Base-by-base conservation (phyloP, 257 asterid genomes). In the Nicotiana undulata region DNA sequence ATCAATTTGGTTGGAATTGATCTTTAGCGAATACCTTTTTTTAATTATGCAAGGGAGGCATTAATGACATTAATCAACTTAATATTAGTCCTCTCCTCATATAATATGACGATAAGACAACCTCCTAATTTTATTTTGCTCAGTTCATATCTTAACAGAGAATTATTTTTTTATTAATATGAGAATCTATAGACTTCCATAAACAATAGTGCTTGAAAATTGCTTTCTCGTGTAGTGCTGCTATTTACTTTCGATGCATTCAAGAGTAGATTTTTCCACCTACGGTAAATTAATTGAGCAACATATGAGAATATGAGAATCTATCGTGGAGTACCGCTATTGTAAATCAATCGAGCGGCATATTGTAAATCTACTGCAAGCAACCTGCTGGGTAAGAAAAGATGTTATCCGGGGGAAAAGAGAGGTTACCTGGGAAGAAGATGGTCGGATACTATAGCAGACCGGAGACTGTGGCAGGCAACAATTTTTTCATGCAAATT, bases 11-110 rank as follows among this genome's bases (percentile, higher is more conserved):
- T 34, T 34, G 8, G 40, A 34, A 34, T 34, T 34, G 40, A 34
- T 4, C 40, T 34, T 34, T 34, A 34, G 40, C 2, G 98, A 95
- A 88, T 95, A 95, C 86, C 91, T 95, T 70, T 92, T 91, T 93
- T 87, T 32, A 97, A 97, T 60, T 82, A 86, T 79, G 96, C 97
- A 97, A 95, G 83, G 99, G 98, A 70, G 99, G 99, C 65, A 92
- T 95, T 79, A 72, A 96, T 32, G 97, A 95, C 84, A 91, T 93
- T 75, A 89, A 88, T 87, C 84, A 92, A 90, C 97, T 88, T 70
- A 24, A 52, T 9, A 65, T 40, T n/a, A 20, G 70, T 61, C 37
- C 79, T 79, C n/a, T 59, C 78, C 77, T 72, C 31, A 31, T 18
- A n/a, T 37, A 68, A 8, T 1, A 53, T 37, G 76, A 68, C 11